Percentiles rank a stretch among this genome's conserved stretches.
Evolutionary conservation across 192 early-diverging fungal species (phyloP).

Genomic region (Physocladia obscura): DNA sequence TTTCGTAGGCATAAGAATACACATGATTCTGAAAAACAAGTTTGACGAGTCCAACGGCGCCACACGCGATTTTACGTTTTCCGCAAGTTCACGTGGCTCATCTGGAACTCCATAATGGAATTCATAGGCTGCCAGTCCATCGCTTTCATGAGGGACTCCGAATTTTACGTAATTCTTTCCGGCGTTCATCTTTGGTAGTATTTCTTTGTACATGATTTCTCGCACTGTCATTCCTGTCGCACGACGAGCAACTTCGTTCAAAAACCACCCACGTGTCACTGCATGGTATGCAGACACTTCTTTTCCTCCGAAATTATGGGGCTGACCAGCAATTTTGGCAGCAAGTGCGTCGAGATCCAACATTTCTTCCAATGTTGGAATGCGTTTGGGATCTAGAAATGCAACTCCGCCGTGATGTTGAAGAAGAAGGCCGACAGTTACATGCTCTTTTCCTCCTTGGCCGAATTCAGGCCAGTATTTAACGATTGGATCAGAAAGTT

Average conservation of each 20-base stretch:
- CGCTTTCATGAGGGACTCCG: neutral
- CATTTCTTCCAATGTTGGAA: slow-evolving; percentile 44
- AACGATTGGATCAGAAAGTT: slow-evolving; percentile 49
- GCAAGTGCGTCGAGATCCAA: slow-evolving; percentile 54
- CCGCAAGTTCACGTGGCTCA: slow-evolving; percentile 21
- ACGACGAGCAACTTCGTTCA: slow-evolving; percentile 71
- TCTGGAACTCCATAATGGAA: slow-evolving; percentile 52
- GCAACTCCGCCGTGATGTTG: slow-evolving; percentile 69
- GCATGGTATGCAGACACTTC: slow-evolving; percentile 59
- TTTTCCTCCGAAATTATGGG: slow-evolving; percentile 64
- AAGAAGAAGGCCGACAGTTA: slow-evolving; percentile 63
- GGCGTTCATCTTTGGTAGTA: slow-evolving; percentile 37
- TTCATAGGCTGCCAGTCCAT: slow-evolving; percentile 33
- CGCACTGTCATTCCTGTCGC: slow-evolving; percentile 64
- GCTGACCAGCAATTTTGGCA: slow-evolving; percentile 51
- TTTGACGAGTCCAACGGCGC: slow-evolving; percentile 53
- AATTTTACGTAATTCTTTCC: neutral
- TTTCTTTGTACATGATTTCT: slow-evolving; percentile 55
- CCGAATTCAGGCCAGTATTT: slow-evolving; percentile 78
- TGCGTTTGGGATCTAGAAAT: slow-evolving; percentile 49
- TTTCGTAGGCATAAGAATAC: slow-evolving; percentile 47
- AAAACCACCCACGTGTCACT: slow-evolving; percentile 67
- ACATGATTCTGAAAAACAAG: slow-evolving; percentile 39
- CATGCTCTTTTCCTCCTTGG: slow-evolving; percentile 63
- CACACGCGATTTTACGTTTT: slow-evolving; percentile 29